Evolutionary conservation across 345 rosid species (phyloP).

Genomic region (Turritis glabra): DNA sequence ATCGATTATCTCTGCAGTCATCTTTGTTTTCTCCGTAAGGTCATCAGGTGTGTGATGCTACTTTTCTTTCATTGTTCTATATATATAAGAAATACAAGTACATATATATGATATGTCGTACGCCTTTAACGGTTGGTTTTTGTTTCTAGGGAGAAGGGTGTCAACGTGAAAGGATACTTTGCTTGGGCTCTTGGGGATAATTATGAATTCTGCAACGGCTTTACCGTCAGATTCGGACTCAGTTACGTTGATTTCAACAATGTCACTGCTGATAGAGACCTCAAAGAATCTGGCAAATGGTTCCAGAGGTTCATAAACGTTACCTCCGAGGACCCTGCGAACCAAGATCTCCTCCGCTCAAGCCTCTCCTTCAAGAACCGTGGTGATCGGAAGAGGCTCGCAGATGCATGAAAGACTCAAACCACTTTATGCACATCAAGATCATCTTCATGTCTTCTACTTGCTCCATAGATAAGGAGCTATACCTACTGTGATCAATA

Average conservation of each 20-base stretch:
- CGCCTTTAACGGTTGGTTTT: background rate
- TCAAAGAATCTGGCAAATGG: constrained; percentile 25
- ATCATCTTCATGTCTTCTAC: constrained; percentile 15
- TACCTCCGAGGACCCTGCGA: background rate
- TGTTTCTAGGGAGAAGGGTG: background rate
- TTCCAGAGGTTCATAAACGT: background rate
- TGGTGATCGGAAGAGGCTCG: background rate
- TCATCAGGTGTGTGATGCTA: constrained; percentile 22
- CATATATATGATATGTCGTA: background rate
- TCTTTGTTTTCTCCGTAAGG: constrained; percentile 27
- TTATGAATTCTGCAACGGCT: constrained; percentile 22
- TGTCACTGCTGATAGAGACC: constrained; percentile 15
- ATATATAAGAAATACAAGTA: too few relatives aligned
- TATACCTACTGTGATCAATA: too few relatives aligned
- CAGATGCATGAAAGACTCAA: constrained; percentile 6
- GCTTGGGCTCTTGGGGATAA: constrained; percentile 30
- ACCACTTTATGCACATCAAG: background rate
- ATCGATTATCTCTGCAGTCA: constrained; percentile 31
- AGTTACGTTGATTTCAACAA: constrained; percentile 12
- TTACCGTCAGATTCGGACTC: constrained; percentile 24
- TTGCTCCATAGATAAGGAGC: constrained; percentile 23
- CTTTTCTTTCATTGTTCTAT: too few relatives aligned
- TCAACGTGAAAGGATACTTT: constrained; percentile 26
- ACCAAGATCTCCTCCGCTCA: constrained; percentile 3
- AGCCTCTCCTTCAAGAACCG: background rate